Evolutionary conservation across 306 rosid genomes (phyloP).

Genomic region (Inga oerstediana): DNA sequence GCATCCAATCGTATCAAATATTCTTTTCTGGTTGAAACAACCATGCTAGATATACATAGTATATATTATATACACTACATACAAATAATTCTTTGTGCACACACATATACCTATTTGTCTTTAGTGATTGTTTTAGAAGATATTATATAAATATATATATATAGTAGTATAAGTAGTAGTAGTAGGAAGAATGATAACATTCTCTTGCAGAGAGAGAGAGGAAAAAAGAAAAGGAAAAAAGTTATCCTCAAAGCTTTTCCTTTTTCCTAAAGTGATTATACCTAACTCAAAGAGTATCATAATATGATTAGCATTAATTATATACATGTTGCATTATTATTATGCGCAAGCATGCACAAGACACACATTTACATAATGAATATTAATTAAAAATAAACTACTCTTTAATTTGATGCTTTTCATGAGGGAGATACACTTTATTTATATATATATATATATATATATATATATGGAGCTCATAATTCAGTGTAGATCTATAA

Average conservation of each 20-base stretch:
- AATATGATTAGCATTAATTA: conserved; percentile 15
- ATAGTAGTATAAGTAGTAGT: background rate
- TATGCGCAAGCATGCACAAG: conserved; percentile 29
- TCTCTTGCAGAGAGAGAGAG: background rate
- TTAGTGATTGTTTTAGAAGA: background rate
- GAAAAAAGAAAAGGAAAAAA: background rate
- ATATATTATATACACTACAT: background rate
- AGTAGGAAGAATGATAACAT: conserved; percentile 8
- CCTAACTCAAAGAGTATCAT: conserved; percentile 26
- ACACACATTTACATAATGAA: conserved; percentile 18
- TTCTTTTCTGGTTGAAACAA: background rate
- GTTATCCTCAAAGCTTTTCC: conserved; percentile 5
- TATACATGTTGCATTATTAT: background rate
- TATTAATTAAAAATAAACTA: background rate
- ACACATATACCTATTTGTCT: background rate
- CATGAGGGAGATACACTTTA: background rate
- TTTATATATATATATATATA: background rate
- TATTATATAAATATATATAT: background rate
- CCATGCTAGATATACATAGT: background rate
- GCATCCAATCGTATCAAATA: background rate
- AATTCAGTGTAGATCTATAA: background rate
- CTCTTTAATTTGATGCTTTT: conserved; percentile 30
- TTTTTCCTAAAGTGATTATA: conserved; percentile 25
- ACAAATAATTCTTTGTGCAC: background rate
- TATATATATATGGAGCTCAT: background rate